A percentile compares a stretch with the other conserved stretches of the same genome.
Evolutionary conservation across 208 protist species (phyloP).

Genomic region (Tritrichomonas foetus): DNA sequence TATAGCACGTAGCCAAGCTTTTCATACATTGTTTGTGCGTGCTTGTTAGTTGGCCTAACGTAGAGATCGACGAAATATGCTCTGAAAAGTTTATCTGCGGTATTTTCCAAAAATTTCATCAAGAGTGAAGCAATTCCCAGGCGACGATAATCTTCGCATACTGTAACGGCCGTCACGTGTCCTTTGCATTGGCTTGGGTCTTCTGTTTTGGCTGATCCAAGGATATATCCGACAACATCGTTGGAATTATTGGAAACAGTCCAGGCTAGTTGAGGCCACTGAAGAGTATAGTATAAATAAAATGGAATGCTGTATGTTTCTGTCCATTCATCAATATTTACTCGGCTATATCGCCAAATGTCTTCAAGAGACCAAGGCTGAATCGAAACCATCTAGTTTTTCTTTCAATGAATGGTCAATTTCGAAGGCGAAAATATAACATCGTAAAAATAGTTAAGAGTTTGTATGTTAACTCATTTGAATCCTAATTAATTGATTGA

Average conservation of each 20-base stretch:
- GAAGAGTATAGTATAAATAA: slow-evolving; percentile 34
- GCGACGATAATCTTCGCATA: neutral
- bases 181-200: neutral
- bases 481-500: no score
- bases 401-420: no score
- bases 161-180: slow-evolving; percentile 35
- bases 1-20: slow-evolving; percentile 25
- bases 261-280: slow-evolving; percentile 2
- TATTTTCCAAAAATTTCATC: slow-evolving; percentile 11
- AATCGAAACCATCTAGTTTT: neutral
- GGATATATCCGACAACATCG: slow-evolving; percentile 12
- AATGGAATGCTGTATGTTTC: slow-evolving; percentile 39
- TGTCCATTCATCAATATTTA: slow-evolving; percentile 35
- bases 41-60: neutral
- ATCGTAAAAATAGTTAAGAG: no score
- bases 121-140: neutral
- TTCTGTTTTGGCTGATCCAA: neutral
- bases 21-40: slow-evolving; percentile 1
- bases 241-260: neutral
- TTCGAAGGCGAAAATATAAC: no score
- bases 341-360: neutral
- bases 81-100: neutral
- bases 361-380: neutral
- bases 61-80: slow-evolving; percentile 39
- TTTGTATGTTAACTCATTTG: no score